A percentile compares a stretch with the other conserved stretches of the same genome.
These are phyloP conservation scores for Tuber indicum DNA, from an alignment of 495 filamentous ascomycete genomes.

Conservation along the genomic window DNA sequence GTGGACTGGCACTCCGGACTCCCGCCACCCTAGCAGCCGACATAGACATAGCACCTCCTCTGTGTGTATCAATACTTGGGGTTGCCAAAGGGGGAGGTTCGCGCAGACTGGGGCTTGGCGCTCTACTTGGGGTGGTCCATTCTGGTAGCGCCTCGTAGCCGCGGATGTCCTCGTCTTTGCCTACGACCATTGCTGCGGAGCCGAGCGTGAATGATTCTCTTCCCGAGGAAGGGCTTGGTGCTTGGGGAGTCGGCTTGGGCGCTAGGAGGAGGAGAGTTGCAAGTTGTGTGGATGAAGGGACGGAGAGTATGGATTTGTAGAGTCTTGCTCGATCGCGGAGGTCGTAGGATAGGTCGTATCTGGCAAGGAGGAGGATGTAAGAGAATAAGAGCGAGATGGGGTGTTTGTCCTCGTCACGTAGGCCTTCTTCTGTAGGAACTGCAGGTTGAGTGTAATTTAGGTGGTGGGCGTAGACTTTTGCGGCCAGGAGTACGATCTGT, in stretches of 20 bases:
- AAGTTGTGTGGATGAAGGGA: conserved; percentile 69
- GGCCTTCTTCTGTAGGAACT: conserved; percentile 2
- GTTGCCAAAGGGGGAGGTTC: conserved; percentile 43
- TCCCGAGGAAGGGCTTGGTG: conserved; percentile 73
- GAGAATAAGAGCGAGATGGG: conserved; percentile 71
- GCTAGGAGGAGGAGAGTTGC: conserved; percentile 85
- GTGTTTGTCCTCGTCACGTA: conserved; percentile 46
- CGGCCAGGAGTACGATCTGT: conserved; percentile 84
- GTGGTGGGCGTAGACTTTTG: conserved; percentile 89
- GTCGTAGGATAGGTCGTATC: conserved; percentile 92
- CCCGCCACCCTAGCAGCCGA: conserved; percentile 54
- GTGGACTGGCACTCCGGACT: conserved; percentile 50
- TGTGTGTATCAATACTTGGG: conserved; percentile 41
- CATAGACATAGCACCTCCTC: conserved; percentile 29
- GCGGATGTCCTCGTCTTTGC: conserved; percentile 59
- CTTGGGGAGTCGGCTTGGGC: conserved; percentile 85
- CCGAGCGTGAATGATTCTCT: conserved; percentile 70
- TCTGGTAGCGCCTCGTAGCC: conserved; percentile 74
- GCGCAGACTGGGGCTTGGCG: conserved; percentile 70
- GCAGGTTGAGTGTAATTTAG: conserved; percentile 52
- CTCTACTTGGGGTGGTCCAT: conserved; percentile 74
- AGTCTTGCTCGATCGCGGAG: conserved; percentile 82
- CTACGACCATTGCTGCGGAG: conserved; percentile 75
- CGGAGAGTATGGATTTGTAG: conserved; percentile 73
- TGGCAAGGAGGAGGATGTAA: conserved; percentile 74